Conservation (phyloP, 1,284 basidiomycete species). For the Omphalotus olearius region DNA sequence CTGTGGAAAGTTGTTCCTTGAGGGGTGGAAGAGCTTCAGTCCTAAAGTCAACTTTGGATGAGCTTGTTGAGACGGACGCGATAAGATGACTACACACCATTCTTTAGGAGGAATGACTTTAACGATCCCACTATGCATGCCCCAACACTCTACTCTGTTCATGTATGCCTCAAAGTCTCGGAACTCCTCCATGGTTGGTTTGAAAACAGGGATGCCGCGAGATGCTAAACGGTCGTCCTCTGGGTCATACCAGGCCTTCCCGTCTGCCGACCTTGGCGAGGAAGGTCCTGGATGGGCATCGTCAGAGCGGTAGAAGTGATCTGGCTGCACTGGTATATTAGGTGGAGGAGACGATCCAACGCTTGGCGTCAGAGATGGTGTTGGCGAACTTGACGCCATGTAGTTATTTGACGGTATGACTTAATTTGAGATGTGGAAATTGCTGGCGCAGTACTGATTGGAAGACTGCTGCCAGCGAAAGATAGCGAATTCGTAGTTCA, state of each 20-base stretch:
- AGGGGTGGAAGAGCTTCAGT: conserved; percentile 67
- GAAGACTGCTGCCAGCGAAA: too few species aligned
- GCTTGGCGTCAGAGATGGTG: conserved; percentile 49
- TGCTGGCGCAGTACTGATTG: too few species aligned
- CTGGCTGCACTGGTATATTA: conserved; percentile 59
- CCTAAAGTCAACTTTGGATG: conserved; percentile 39
- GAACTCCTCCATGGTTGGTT: conserved; percentile 86
- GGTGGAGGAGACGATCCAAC: conserved; percentile 48
- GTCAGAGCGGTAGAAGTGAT: conserved; percentile 64
- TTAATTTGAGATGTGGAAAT: too few species aligned
- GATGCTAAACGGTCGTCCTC: conserved; percentile 81
- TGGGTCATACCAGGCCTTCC: conserved; percentile 66
- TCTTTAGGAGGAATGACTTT: conserved; percentile 92
- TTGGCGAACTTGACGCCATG: conserved; percentile 15
- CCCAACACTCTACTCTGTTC: conserved; percentile 83
- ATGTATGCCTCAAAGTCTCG: conserved; percentile 87
- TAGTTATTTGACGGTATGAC: too few species aligned
- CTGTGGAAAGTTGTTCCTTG: conserved; percentile 58
- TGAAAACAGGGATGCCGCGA: conserved; percentile 92
- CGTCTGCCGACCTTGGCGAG: conserved; percentile 31
- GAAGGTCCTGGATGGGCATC: conserved; percentile 3
- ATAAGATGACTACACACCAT: conserved; percentile 56
- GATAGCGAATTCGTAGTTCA: too few species aligned
- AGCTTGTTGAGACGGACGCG: background rate
- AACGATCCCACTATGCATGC: conserved; percentile 82